Evolutionary conservation across 495 filamentous ascomycete genomes (phyloP), one percentile per base, ranked within the genome.

Genomic region (Xylaria nigripes): DNA sequence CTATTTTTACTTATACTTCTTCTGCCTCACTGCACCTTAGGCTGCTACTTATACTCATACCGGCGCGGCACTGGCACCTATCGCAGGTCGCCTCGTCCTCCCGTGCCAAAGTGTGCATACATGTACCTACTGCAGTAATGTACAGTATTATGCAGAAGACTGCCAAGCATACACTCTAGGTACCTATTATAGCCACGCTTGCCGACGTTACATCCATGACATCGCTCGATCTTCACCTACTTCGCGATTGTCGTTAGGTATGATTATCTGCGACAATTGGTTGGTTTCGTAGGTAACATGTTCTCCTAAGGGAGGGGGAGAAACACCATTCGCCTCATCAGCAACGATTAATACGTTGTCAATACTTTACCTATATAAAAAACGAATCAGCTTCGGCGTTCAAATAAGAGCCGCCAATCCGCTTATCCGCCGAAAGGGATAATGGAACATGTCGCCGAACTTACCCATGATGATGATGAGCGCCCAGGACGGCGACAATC

Each of bases 401-500:
- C n/a, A n/a, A n/a, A n/a, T n/a, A 36, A 41, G 18, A 41, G 12
- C 0, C 22, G 22, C 32, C n/a, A 1, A 51, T 24, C 5, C 10
- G 13, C 45, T n/a, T n/a, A n/a, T n/a, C n/a, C 18, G 21, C 29
- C 23, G 16, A 16, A 9, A 22, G 36, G 18, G 45, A 55, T 24
- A 50, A 49, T 49, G 45, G 53, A 48, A 49, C 38, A 55, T 55
- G 53, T 45, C 53, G 53, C 50, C 53, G 32, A 50, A 27, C 25
- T 18, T 23, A 15, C 22, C 53, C 16, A 36, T 29, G 53, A 49
- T n/a, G n/a, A n/a, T n/a, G n/a, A n/a, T n/a, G n/a, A n/a, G 45
- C n/a, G 40, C 53, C 12, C 38, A 23, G 25, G 53, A 36, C 40
- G 46, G 36, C 52, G 23, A 55, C 13, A 48, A 41, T 48, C 2